phyloP scores from a whole-genome alignment of 306 rosid genomes.

The Vicia villosa region DNA sequence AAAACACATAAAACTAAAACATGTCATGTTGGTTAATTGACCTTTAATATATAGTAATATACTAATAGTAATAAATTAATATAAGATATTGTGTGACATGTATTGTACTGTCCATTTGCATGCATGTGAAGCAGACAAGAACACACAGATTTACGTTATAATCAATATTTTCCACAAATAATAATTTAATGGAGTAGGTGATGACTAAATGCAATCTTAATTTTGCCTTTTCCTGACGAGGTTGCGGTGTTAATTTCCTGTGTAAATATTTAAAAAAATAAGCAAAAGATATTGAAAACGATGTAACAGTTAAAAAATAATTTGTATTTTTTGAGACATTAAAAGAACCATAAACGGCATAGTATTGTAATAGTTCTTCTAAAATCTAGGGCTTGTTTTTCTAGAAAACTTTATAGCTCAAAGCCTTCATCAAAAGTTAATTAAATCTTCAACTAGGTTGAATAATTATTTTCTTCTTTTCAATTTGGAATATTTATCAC shows the following conservation, averaged over 20 bases:
- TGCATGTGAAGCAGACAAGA: conserved; percentile 24
- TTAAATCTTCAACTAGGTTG: conserved; percentile 6
- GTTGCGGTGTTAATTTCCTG: background rate
- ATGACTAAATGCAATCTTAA: background rate
- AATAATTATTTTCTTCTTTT: too few relatives aligned
- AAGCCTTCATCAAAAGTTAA: background rate
- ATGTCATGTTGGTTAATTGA: conserved; percentile 33
- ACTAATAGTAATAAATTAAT: background rate
- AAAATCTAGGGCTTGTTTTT: background rate
- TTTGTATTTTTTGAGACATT: background rate
- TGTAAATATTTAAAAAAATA: background rate
- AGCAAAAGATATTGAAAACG: background rate
- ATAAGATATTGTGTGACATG: background rate
- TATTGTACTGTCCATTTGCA: background rate
- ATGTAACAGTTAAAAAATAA: background rate
- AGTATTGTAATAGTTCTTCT: background rate
- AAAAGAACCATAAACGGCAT: background rate
- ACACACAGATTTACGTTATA: conserved; percentile 9
- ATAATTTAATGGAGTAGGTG: conserved; percentile 24
- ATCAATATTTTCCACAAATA: background rate
- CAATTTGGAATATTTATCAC: background rate
- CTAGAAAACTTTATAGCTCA: background rate
- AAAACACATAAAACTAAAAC: background rate
- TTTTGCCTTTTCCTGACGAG: background rate
- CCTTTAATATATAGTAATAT: background rate